phyloP scores from a whole-genome alignment of 177 flowering plant genomes.

The Telopea speciosissima region DNA sequence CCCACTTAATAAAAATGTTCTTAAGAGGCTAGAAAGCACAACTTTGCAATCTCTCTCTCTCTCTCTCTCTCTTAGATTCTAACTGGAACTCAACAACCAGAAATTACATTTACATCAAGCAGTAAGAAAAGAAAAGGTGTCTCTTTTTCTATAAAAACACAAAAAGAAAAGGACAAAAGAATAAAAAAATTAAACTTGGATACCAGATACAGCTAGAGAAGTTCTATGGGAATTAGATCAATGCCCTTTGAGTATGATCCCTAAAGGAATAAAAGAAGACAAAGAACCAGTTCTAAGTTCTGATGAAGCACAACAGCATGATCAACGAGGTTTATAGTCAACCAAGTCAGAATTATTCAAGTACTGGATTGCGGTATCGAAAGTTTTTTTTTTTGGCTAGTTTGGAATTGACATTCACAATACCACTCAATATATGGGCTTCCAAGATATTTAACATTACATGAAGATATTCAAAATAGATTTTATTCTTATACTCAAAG shows the following conservation, averaged over 20 bases:
- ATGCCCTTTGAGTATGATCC: slow-evolving; percentile 77
- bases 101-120: neutral
- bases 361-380: too few relatives aligned
- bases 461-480: neutral
- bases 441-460: neutral
- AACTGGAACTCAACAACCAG: neutral
- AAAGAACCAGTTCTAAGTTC: neutral
- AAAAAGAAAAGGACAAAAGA: too few relatives aligned
- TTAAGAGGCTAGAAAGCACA: neutral
- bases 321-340: neutral
- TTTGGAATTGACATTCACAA: neutral
- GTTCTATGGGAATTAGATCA: slow-evolving; percentile 40
- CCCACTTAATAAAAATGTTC: neutral
- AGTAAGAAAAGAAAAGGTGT: neutral
- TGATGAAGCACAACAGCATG: neutral
- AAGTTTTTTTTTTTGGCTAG: too few relatives aligned
- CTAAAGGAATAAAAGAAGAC: slow-evolving; percentile 29
- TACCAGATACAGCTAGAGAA: slow-evolving; percentile 62
- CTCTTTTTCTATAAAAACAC: too few relatives aligned
- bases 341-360: too few relatives aligned
- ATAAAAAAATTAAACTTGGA: neutral
- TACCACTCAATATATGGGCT: neutral
- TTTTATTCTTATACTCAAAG: neutral
- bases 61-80: too few relatives aligned
- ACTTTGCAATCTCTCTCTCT: neutral